Evolutionary conservation across 805 yeast genomes (phyloP).

Genomic region (Candida quercuum): DNA sequence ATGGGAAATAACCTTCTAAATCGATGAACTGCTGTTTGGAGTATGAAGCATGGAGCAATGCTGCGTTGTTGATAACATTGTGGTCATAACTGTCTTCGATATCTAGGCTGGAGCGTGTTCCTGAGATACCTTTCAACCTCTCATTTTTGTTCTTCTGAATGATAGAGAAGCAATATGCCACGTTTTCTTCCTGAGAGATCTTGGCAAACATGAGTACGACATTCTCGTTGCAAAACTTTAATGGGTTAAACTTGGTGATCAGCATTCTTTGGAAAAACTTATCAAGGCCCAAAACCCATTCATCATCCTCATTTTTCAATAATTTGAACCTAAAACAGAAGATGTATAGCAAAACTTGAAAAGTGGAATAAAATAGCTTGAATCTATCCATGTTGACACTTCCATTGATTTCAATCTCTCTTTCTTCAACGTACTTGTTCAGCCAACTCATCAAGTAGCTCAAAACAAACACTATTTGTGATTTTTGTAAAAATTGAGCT

Average conservation of each 20-base stretch:
- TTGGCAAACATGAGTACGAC: constrained; percentile 93
- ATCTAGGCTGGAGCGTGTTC: constrained; percentile 15
- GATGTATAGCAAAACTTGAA: constrained; percentile 85
- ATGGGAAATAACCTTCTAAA: constrained; percentile 93
- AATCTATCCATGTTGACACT: constrained; percentile 83
- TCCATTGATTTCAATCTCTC: constrained; percentile 76
- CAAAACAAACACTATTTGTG: constrained; percentile 78
- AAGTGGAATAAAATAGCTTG: constrained; percentile 82
- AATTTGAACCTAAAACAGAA: constrained; percentile 80
- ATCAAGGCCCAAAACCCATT: constrained; percentile 80
- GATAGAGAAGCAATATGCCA: constrained; percentile 89
- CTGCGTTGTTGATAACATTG: constrained; percentile 22
- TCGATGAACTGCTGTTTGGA: constrained; percentile 81
- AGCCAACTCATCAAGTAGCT: constrained; percentile 82
- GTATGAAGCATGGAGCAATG: constrained; percentile 33
- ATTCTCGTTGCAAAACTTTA: constrained; percentile 88
- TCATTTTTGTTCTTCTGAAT: constrained; percentile 78
- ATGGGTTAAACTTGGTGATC: constrained; percentile 85
- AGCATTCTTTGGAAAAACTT: constrained; percentile 83
- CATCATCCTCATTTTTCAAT: constrained; percentile 37
- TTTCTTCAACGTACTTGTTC: constrained; percentile 70
- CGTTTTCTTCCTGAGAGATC: constrained; percentile 82
- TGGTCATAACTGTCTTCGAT: constrained; percentile 21
- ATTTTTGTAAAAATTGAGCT: constrained; percentile 62
- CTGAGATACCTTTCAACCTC: constrained; percentile 37